phyloP scores from a whole-genome alignment of 1,139 yeast species.

The Pneumocystis murina region DNA sequence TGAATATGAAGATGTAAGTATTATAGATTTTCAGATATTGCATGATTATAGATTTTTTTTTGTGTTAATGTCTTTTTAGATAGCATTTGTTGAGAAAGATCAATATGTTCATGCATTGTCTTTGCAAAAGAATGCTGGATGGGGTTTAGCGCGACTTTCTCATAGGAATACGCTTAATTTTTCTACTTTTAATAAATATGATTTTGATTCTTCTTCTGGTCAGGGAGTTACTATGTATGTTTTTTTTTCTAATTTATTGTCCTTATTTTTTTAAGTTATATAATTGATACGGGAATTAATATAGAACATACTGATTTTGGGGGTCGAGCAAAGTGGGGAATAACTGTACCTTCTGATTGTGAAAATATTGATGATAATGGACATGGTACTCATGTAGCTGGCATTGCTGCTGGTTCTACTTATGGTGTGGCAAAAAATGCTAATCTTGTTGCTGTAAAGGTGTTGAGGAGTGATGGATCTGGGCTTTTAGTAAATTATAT shows the following conservation, averaged over 20 bases:
- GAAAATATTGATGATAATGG: slow-evolving; percentile 82
- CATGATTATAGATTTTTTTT: slow-evolving; percentile 67
- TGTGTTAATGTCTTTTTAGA: slow-evolving; percentile 49
- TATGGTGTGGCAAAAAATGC: slow-evolving; percentile 56
- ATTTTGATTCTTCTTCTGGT: slow-evolving; percentile 73
- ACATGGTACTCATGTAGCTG: slow-evolving; percentile 56
- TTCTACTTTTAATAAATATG: slow-evolving; percentile 71
- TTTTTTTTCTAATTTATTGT: not conserved
- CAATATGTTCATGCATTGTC: slow-evolving; percentile 7
- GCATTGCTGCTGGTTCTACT: slow-evolving; percentile 43
- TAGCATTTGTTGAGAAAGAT: slow-evolving; percentile 17
- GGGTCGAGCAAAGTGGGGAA: slow-evolving; percentile 91
- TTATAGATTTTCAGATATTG: slow-evolving; percentile 49
- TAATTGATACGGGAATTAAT: slow-evolving; percentile 86
- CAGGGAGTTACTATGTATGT: slow-evolving; percentile 75
- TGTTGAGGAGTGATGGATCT: slow-evolving; percentile 35
- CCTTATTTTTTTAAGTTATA: slow-evolving; percentile 22
- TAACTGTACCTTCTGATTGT: slow-evolving; percentile 74
- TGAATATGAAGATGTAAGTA: slow-evolving; percentile 54
- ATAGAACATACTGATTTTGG: slow-evolving; percentile 67
- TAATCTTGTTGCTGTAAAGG: slow-evolving; percentile 43
- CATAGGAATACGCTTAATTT: slow-evolving; percentile 68
- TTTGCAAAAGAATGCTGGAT: slow-evolving; percentile 51
- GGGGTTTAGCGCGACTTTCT: slow-evolving; percentile 93
- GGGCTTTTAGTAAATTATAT: slow-evolving; percentile 26